Evolutionary conservation across 1,284 basidiomycete genomes (phyloP), one percentile per base, ranked within the genome.

Genomic region (Ceratobasidium sp.): DNA sequence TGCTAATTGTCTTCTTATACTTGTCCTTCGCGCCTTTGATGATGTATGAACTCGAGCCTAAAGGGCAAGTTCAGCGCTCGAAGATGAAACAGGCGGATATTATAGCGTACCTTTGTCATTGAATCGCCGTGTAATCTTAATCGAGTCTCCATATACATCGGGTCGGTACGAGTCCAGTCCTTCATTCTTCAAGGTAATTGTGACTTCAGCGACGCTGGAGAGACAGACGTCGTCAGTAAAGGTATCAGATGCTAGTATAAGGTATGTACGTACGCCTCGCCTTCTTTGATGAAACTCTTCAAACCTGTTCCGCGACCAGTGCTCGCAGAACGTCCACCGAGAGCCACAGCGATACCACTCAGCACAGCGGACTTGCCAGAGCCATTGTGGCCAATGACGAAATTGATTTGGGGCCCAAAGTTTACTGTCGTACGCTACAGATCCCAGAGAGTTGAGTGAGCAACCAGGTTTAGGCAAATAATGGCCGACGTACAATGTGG

Each of bases 341-440:
- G 87, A 2, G 95, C 97, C 22, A 99, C 89, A 1, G 96, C 96
- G 77, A 99, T 91, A 1, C 93, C 98, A 8, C 97, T 96, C 44
- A 99, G 87, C 50, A 98, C 91, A 0, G 98, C 97, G 81, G 95
- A 97, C 84, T 99, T 99, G 15, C 98, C 97, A 11, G 60, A 80
- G 53, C 87, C 87, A 79, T 88, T 89, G 86, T 82, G 84, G 87
- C 98, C 98, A 74, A 98, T 97, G 78, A 99, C 93, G 81, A 99
- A 99, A 84, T 99, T 99, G 81, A 99, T 93, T 82, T 96, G 94
- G 2, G 92, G 91, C 0, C 93, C 95, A 78, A 98, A 95, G 5
- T 87, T 86, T 82, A 98, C 93, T 0, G 87, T 89, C 60, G 97
- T 87, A 82, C 89, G 91, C 80, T 90, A 15, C 22, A 29, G 24